phyloP scores from a whole-genome alignment of 2,329 filamentous ascomycete species.

The Ophiostoma sp. region DNA sequence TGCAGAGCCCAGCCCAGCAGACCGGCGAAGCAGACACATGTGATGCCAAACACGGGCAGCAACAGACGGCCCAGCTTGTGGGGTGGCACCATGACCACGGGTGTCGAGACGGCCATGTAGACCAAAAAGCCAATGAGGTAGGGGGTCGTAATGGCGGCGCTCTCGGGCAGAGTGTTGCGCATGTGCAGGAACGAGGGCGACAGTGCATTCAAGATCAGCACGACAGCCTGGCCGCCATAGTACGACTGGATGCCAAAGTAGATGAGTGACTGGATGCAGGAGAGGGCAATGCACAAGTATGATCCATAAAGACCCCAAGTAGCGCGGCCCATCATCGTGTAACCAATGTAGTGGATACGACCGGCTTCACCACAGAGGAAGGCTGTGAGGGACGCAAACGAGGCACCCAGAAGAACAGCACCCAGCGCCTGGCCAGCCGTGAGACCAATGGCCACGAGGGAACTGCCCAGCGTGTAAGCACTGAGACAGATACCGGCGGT shows the following conservation, averaged over 20 bases:
- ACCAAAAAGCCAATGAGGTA: conserved; percentile 11
- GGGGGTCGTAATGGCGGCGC: conserved; percentile 13
- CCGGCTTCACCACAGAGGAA: conserved; percentile 12
- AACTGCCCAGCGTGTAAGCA: conserved; percentile 13
- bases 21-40: conserved; percentile 17
- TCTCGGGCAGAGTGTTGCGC: conserved; percentile 11
- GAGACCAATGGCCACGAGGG: conserved; percentile 12
- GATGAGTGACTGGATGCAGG: conserved; percentile 17
- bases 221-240: conserved; percentile 16
- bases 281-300: conserved; percentile 12
- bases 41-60: conserved; percentile 11
- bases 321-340: conserved; percentile 18
- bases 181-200: conserved; percentile 13
- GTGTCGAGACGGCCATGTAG: conserved; percentile 11
- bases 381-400: neutral
- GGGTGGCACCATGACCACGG: neutral
- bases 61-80: conserved; percentile 14
- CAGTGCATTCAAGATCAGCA: conserved; percentile 3
- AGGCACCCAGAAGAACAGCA: neutral
- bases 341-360: conserved; percentile 18
- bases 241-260: conserved; percentile 20
- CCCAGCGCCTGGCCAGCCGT: conserved; percentile 12
- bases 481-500: conserved; percentile 15
- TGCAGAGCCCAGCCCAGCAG: conserved; percentile 17
- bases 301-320: conserved; percentile 11